Base-by-base conservation (phyloP, 1,284 basidiomycete species). In the Flammula alnicola region DNA sequence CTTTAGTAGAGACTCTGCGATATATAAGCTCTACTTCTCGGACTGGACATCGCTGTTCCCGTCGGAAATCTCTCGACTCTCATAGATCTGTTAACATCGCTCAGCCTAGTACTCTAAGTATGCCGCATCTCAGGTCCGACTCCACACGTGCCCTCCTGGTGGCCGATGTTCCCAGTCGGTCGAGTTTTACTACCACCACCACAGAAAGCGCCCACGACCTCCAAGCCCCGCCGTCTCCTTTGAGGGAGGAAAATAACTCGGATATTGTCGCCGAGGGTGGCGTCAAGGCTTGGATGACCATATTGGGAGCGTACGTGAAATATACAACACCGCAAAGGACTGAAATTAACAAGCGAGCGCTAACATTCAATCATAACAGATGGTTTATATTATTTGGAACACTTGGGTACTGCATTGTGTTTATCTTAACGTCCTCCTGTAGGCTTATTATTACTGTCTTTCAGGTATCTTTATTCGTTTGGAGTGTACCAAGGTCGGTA, bases 401-500 rank as follows among this genome's bases (percentile, higher is more conserved):
- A 5, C 59, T 66, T 38, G 64, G 63, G 64, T 66, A 38, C n/a
- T n/a, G 62, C 31, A 31, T 14, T 10, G 14, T 5, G 9, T 14
- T 14, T 20, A 16, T n/a, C 8, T 27, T 6, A 29, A 27, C n/a
- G 10, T 19, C 23, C 30, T 7, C 16, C 9, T 14, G 2, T 17
- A 6, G 22, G 11, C 41, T 33, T 3, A 29, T 23, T 38, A 27
- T 40, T 8, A n/a, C 26, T 11, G 19, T 29, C 16, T 27, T 30
- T 25, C 44, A 69, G 68, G 2, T 68, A 68, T 33, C 52, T 60
- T 5, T 67, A 66, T 47, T 59, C 66, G 3, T 68, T 68, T 42
- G 66, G 68, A n/a, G 64, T 68, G 16, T 70, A 67, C 51, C 66
- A 70, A 65, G 67, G 58, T 53, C 12, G 23, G 59, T 47, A 59